These are phyloP conservation scores for Favolaschia claudopus DNA, from an alignment of 768 basidiomycete species.

Conservation along the genomic window DNA sequence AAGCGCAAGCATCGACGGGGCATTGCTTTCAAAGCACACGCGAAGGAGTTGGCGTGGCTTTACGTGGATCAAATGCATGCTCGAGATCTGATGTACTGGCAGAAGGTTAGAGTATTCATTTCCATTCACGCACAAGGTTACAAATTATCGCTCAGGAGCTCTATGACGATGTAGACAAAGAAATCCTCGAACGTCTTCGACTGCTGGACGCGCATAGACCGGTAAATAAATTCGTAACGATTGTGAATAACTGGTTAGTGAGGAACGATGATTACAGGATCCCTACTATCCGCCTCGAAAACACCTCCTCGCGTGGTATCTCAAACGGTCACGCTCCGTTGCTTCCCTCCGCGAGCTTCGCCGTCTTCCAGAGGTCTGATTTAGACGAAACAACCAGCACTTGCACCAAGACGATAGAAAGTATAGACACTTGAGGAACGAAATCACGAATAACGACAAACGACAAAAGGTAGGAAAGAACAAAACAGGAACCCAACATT, in stretches of 20 bases:
- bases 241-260: background rate
- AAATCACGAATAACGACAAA: background rate
- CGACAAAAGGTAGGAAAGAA: background rate
- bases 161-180: constrained; percentile 37
- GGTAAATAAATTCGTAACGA: constrained; percentile 30
- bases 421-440: background rate
- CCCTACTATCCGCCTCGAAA: constrained; percentile 44
- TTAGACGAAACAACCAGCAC: background rate
- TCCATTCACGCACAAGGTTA: background rate
- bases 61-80: constrained; percentile 46
- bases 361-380: constrained; percentile 27
- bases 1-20: constrained; percentile 39
- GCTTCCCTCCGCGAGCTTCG: constrained; percentile 46
- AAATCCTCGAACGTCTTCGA: constrained; percentile 39
- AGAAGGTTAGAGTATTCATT: constrained; percentile 30
- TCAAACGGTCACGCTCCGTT: constrained; percentile 49
- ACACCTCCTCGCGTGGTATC: constrained; percentile 47
- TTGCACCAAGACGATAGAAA: background rate
- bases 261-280: constrained; percentile 36
- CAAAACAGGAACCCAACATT: too few species aligned
- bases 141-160: constrained; percentile 34
- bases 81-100: constrained; percentile 44
- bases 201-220: constrained; percentile 36
- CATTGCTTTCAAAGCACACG: constrained; percentile 40
- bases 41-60: constrained; percentile 42